These are phyloP conservation scores for Linnemannia exigua DNA, from an alignment of 192 early-diverging fungal genomes.

Conservation along the genomic window DNA sequence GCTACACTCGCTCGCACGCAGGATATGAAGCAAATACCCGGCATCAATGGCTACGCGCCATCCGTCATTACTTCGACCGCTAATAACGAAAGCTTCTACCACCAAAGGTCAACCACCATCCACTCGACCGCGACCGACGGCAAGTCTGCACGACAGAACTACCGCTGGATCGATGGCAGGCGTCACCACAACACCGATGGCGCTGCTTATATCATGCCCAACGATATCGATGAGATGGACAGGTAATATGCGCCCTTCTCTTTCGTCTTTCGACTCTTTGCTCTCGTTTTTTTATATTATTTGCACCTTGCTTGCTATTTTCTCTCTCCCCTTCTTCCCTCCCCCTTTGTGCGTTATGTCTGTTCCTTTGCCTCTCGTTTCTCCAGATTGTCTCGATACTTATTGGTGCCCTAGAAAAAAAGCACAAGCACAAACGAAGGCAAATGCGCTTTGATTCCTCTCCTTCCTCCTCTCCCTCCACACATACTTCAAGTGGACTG, in stretches of 20 bases:
- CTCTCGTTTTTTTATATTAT: background rate
- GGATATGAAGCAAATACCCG: constrained; percentile 45
- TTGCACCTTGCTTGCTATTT: constrained; percentile 13
- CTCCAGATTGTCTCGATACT: background rate
- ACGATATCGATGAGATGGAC: constrained; percentile 64
- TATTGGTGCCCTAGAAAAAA: background rate
- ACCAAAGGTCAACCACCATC: constrained; percentile 29
- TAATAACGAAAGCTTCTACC: constrained; percentile 57
- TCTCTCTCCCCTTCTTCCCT: background rate
- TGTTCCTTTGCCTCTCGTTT: background rate
- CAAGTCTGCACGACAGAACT: constrained; percentile 27
- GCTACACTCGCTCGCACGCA: constrained; percentile 17
- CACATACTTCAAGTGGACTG: background rate
- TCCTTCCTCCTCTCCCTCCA: background rate
- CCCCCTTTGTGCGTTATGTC: too few relatives aligned
- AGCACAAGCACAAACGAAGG: background rate
- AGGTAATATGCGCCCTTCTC: constrained; percentile 23
- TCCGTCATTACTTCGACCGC: constrained; percentile 48
- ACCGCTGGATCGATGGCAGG: constrained; percentile 56
- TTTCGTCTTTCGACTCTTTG: background rate
- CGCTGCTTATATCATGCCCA: constrained; percentile 60
- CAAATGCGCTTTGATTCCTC: background rate
- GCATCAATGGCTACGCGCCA: constrained; percentile 39
- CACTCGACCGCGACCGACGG: constrained; percentile 22
- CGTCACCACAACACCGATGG: constrained; percentile 57